phyloP scores from a whole-genome alignment of 441 rosid species.

The Breynia disticha region DNA sequence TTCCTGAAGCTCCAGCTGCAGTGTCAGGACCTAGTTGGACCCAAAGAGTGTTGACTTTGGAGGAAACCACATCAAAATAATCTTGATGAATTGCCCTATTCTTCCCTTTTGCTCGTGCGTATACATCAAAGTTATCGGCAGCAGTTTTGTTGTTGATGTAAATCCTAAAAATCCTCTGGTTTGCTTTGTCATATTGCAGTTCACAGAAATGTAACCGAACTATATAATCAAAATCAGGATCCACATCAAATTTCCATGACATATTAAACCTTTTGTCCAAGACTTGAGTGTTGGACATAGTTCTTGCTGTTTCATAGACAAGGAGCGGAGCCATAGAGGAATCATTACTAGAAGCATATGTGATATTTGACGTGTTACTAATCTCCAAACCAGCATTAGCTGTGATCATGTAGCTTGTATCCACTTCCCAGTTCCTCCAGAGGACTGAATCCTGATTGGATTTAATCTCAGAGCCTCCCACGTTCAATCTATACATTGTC shows the following conservation, averaged over 20 bases:
- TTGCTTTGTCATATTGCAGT: conserved; percentile 21
- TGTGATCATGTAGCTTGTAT: conserved; percentile 74
- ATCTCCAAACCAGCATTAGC: conserved; percentile 52
- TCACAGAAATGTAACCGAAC: conserved; percentile 64
- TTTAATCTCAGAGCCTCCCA: conserved; percentile 63
- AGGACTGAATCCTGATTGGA: conserved; percentile 43
- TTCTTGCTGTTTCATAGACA: conserved; percentile 44
- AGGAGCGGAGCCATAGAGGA: conserved; percentile 38
- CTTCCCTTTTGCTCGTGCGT: conserved; percentile 31
- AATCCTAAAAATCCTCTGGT: conserved; percentile 48
- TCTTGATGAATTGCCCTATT: no score
- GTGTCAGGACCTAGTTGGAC: conserved; percentile 26
- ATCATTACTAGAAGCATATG: conserved; percentile 37
- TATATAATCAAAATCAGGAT: conserved; percentile 45
- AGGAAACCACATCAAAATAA: no score
- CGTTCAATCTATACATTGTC: conserved; percentile 75
- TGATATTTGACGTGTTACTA: conserved; percentile 43
- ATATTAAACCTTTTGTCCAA: conserved; percentile 36
- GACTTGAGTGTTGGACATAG: conserved; percentile 33
- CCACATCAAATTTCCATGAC: conserved; percentile 56
- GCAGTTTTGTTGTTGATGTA: conserved; percentile 46
- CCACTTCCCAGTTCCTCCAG: conserved; percentile 75
- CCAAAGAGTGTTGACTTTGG: conserved; percentile 27
- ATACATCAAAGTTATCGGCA: conserved; percentile 28
- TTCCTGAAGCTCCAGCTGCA: conserved; percentile 38